These are phyloP conservation scores for Suhomyces panamericanus DNA, from an alignment of 1,139 yeast species.

Conservation along the genomic window DNA sequence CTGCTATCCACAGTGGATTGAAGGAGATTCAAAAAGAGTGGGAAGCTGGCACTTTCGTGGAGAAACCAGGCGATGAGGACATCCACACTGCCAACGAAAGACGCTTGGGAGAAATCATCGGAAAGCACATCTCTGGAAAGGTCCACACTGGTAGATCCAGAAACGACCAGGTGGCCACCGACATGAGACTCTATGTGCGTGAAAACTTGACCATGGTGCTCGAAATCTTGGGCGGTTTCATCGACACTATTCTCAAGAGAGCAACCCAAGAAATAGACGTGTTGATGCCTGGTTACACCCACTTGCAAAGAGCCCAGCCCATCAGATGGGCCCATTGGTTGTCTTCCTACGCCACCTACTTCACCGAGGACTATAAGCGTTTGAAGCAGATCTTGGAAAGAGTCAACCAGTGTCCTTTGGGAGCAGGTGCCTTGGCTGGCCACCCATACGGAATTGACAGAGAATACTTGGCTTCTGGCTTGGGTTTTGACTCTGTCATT, in stretches of 20 bases:
- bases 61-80: constrained; percentile 93
- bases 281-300: constrained; percentile 98
- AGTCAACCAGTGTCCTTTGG: constrained; percentile 87
- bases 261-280: constrained; percentile 85
- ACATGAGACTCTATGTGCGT: constrained; percentile 92
- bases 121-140: constrained; percentile 90
- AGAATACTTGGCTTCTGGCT: constrained; percentile 74
- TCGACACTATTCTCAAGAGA: constrained; percentile 66
- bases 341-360: constrained; percentile 90
- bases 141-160: constrained; percentile 98
- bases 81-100: constrained; percentile 99
- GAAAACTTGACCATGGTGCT: constrained; percentile 65
- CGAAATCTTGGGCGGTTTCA: constrained; percentile 59
- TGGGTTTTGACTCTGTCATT: constrained; percentile 81
- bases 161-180: constrained; percentile 98
- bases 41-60: constrained; percentile 70
- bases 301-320: constrained; percentile 97
- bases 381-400: constrained; percentile 77
- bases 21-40: constrained; percentile 74
- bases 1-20: constrained; percentile 80
- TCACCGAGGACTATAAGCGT: constrained; percentile 86
- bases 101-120: constrained; percentile 93
- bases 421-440: constrained; percentile 98
- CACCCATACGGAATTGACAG: constrained; percentile 98
- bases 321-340: constrained; percentile 99